These are phyloP conservation scores for Pythium graminicola DNA, from an alignment of 352 stramenopile species.

Conservation along the genomic window DNA sequence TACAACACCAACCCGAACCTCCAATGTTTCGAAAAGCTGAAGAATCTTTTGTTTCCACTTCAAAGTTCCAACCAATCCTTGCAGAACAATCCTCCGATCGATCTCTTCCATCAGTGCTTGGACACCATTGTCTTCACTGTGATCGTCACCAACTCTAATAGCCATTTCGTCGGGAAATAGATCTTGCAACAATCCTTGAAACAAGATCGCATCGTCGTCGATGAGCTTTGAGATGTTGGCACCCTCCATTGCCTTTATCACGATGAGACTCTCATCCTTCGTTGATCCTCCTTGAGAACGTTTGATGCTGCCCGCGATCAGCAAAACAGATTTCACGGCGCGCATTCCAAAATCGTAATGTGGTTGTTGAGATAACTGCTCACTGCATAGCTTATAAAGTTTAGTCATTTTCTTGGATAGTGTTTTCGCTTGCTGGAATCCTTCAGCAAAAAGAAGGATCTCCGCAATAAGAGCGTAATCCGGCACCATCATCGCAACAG, in stretches of 20 bases:
- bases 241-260: constrained; percentile 94
- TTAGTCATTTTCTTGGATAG: constrained; percentile 91
- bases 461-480: constrained; percentile 91
- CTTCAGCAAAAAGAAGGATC: constrained; percentile 92
- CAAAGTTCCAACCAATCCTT: constrained; percentile 63
- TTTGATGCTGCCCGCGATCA: constrained; percentile 91
- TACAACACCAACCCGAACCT: constrained; percentile 93
- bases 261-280: constrained; percentile 90
- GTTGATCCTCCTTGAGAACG: constrained; percentile 91
- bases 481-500: constrained; percentile 92
- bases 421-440: constrained; percentile 82
- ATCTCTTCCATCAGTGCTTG: constrained; percentile 36
- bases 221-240: constrained; percentile 94
- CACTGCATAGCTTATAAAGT: constrained; percentile 86
- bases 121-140: not conserved
- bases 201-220: constrained; percentile 83
- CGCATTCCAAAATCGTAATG: constrained; percentile 95
- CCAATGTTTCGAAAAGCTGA: constrained; percentile 86
- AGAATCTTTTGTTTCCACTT: constrained; percentile 85
- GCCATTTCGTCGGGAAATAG: constrained; percentile 63
- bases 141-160: not conserved
- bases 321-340: constrained; percentile 91
- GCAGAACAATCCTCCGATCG: constrained; percentile 79
- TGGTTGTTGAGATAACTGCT: constrained; percentile 92
- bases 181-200: constrained; percentile 84